These are phyloP conservation scores for Pseudogymnoascus sp. DNA, from an alignment of 2,329 filamentous ascomycete genomes.

Conservation along the genomic window DNA sequence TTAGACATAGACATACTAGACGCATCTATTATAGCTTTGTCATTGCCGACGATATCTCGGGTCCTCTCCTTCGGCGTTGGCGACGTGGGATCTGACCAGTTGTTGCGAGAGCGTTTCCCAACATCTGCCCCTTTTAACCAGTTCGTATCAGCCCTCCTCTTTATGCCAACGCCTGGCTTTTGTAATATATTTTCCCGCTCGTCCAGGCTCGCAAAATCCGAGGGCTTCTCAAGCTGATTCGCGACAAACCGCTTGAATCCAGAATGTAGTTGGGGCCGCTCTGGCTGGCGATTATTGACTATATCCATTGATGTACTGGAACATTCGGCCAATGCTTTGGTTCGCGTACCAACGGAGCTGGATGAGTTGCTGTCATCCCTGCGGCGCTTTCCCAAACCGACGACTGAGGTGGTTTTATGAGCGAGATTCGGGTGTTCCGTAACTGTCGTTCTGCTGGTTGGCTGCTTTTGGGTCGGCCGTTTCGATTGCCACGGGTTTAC, in stretches of 20 bases:
- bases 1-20: not conserved
- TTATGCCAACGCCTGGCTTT: not conserved
- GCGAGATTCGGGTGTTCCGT: not conserved
- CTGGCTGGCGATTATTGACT: constrained; percentile 2
- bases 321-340: not conserved
- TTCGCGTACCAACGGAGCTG: constrained; percentile 1
- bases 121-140: constrained; percentile 30
- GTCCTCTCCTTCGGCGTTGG: constrained; percentile 24
- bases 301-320: not conserved
- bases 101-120: constrained; percentile 28
- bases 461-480: constrained; percentile 8
- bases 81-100: constrained; percentile 22
- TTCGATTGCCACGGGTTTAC: constrained; percentile 45
- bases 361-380: not conserved
- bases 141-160: constrained; percentile 18
- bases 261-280: not conserved
- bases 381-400: not conserved
- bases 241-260: not conserved
- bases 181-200: constrained; percentile 1
- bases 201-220: not conserved
- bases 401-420: not conserved
- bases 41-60: not conserved
- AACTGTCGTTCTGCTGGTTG: not conserved
- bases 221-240: not conserved
- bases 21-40: not conserved